These are phyloP conservation scores for Exophiala sp. DNA, from an alignment of 2,329 filamentous ascomycete genomes.

Conservation along the genomic window DNA sequence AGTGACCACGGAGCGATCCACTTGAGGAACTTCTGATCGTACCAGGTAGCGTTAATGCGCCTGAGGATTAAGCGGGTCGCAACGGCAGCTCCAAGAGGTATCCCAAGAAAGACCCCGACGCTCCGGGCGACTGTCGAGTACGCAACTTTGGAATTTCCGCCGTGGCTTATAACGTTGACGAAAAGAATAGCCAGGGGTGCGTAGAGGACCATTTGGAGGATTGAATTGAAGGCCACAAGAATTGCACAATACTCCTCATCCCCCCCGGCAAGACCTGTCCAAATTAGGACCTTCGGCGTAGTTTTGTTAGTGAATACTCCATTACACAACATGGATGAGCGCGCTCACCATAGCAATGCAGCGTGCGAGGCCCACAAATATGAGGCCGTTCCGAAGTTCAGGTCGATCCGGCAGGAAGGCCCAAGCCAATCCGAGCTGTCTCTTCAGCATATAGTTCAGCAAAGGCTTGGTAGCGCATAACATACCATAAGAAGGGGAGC, in stretches of 20 bases:
- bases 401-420: slow-evolving; percentile 49
- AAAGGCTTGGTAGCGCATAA: too few relatives aligned
- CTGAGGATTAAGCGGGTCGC: slow-evolving; percentile 64
- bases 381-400: slow-evolving; percentile 57
- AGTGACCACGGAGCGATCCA: slow-evolving; percentile 68
- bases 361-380: slow-evolving; percentile 74
- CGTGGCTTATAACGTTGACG: slow-evolving; percentile 60
- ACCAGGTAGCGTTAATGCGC: slow-evolving; percentile 48
- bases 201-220: slow-evolving; percentile 68
- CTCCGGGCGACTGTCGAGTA: slow-evolving; percentile 70
- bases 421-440: slow-evolving; percentile 46
- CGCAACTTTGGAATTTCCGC: slow-evolving; percentile 35
- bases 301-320: too few relatives aligned
- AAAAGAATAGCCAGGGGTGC: slow-evolving; percentile 64
- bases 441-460: too few relatives aligned
- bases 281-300: slow-evolving; percentile 69
- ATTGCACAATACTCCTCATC: slow-evolving; percentile 79
- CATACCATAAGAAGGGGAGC: slow-evolving; percentile 74
- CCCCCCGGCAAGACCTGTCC: slow-evolving; percentile 71
- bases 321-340: too few relatives aligned
- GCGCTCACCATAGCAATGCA: slow-evolving; percentile 95
- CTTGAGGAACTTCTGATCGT: slow-evolving; percentile 65
- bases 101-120: slow-evolving; percentile 78
- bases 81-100: slow-evolving; percentile 72
- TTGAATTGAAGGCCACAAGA: slow-evolving; percentile 67